Evolutionary conservation across 257 asterid genomes (phyloP), one percentile per base, ranked within the genome.

Genomic region (Echium plantagineum): DNA sequence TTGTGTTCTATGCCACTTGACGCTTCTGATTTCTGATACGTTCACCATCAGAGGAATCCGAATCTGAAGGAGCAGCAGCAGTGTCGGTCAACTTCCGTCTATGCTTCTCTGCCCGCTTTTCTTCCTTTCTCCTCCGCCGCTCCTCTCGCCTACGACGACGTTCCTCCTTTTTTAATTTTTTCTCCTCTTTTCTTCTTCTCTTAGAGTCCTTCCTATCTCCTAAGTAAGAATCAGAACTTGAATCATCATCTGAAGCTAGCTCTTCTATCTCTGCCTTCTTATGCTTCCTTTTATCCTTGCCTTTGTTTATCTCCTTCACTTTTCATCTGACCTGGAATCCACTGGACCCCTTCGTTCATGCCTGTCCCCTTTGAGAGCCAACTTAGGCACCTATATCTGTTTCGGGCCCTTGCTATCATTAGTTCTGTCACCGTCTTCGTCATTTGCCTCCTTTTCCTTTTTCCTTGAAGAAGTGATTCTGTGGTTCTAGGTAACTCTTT

Each of bases 111-210:
- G 87, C 71, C 52, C 77, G 94, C 66, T 74, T 78, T 71, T 78
- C 94, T 66, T 78, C 89, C 81, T 57, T 85, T 72, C 66, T 77
- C 58, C 83, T 86, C 52, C 79, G 89, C 55, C 84, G 77, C 75
- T 85, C 94, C 62, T 81, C 93, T 62, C 97, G 77, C 59, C 87
- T 71, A 15, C 78, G 79, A 32, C 87, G 89, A 57, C 81, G 78
- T 72, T 81, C 94, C 74, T 88, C 98, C 70, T 80, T 88, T 68
- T 74, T 88, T 72, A 72, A 53, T 66, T 66, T 84, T 67, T 72
- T 88, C 75, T 85, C 95, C 73, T 88, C 98, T 72, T 77, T 91
- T 75, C 75, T 88, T 79, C 87, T 79, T 70, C 74, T 84, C 73
- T 82, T 91, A 66, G 85, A 82, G 70, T 82, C 96, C 82, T 77